Conservation (phyloP, 176 grass and related monocot species). For the Phragmites australis region DNA sequence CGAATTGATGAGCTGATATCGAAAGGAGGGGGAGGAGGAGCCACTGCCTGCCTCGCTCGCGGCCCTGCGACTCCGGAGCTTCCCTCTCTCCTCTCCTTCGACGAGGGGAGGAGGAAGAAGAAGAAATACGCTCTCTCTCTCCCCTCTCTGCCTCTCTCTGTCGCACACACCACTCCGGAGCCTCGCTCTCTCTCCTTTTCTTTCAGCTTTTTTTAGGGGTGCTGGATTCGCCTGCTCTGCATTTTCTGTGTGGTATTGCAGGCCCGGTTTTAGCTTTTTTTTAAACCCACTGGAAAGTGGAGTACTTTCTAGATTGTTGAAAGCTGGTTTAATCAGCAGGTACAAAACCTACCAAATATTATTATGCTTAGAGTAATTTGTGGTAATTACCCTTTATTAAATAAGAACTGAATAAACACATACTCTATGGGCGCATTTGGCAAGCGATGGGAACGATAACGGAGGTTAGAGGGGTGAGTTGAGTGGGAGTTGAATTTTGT, state of each 20-base stretch:
- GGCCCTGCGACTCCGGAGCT: slow-evolving; percentile 41
- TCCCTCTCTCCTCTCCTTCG: slow-evolving; percentile 42
- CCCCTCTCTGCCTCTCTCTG: neutral
- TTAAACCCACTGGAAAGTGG: slow-evolving; percentile 24
- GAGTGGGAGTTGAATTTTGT: too few relatives aligned
- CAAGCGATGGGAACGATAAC: too few relatives aligned
- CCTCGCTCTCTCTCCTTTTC: neutral
- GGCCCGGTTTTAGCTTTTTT: slow-evolving; percentile 13
- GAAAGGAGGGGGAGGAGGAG: neutral
- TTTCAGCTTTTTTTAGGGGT: slow-evolving; percentile 40
- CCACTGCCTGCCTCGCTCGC: slow-evolving; percentile 17
- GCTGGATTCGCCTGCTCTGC: slow-evolving; percentile 40
- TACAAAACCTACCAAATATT: neutral
- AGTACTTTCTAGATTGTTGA: slow-evolving; percentile 15
- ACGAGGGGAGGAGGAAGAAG: neutral
- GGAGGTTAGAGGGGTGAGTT: too few relatives aligned
- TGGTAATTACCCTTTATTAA: neutral
- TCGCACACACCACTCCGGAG: slow-evolving; percentile 22
- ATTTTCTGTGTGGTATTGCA: neutral
- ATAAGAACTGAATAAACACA: neutral
- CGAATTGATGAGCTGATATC: slow-evolving; percentile 15
- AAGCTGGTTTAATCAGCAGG: slow-evolving; percentile 4
- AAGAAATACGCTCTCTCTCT: slow-evolving; percentile 31
- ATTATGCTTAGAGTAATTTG: neutral
- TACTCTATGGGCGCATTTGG: too few relatives aligned